Conservation (phyloP, 306 rosid genomes). For the Lithocarpus polystachyus region DNA sequence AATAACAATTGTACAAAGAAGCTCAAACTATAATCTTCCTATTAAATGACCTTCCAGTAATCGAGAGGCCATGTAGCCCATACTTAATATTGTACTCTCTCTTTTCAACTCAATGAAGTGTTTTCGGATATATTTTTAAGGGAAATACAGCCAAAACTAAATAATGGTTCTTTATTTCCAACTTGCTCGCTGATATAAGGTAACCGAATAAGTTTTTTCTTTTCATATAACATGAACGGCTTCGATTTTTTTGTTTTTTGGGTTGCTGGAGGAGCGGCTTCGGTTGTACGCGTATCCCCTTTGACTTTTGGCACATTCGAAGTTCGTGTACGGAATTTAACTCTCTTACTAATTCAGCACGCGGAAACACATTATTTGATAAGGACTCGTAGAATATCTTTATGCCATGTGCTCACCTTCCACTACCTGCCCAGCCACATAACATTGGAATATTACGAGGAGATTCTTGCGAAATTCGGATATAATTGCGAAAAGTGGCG, state of each 20-base stretch:
- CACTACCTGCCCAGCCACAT: background rate
- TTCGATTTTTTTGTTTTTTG: background rate
- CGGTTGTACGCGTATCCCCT: background rate
- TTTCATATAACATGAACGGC: constrained; percentile 6
- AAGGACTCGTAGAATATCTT: background rate
- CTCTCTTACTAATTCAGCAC: background rate
- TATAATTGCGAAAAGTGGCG: background rate
- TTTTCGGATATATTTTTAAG: no score
- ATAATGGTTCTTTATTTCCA: background rate
- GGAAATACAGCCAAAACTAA: no score
- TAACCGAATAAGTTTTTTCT: background rate
- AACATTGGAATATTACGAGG: background rate
- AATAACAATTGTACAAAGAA: no score
- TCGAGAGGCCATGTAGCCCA: no score
- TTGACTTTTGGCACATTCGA: constrained; percentile 14
- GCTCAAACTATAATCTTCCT: no score
- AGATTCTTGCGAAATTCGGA: background rate
- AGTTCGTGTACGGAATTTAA: background rate
- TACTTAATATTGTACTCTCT: no score
- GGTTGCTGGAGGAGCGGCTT: constrained; percentile 4
- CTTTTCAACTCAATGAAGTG: no score
- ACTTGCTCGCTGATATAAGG: background rate
- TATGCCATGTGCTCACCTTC: background rate
- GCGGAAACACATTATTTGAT: background rate
- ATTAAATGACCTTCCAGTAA: no score